A percentile compares a stretch with the other conserved stretches of the same genome.
These are phyloP conservation scores for Isabelozyma heimii DNA, from an alignment of 805 yeast genomes.

Conservation along the genomic window DNA sequence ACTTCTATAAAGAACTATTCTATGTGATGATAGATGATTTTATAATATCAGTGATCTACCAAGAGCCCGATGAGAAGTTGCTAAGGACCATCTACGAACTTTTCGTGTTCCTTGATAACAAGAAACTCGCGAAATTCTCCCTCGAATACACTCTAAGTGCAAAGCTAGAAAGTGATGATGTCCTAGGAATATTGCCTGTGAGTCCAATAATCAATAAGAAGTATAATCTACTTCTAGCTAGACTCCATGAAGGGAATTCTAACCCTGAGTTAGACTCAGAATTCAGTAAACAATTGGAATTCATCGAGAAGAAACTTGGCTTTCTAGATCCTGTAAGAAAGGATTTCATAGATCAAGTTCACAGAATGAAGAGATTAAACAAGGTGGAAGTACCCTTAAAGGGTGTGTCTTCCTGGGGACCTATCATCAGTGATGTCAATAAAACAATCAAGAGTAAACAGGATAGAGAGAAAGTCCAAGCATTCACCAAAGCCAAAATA, in stretches of 20 bases:
- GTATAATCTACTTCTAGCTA: constrained; percentile 24
- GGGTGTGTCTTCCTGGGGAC: constrained; percentile 18
- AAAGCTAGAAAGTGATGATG: constrained; percentile 40
- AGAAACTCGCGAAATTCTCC: constrained; percentile 50
- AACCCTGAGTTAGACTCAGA: constrained; percentile 1
- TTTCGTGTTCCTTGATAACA: constrained; percentile 47
- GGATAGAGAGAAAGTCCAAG: constrained; percentile 33
- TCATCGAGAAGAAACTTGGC: constrained; percentile 11
- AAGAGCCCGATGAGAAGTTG: constrained; percentile 62
- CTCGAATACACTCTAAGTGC: constrained; percentile 58
- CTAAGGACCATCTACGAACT: constrained; percentile 50
- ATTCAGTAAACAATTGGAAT: constrained; percentile 3
- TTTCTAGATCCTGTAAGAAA: constrained; percentile 31
- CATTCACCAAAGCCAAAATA: constrained; percentile 36
- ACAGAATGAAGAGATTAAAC: constrained; percentile 5
- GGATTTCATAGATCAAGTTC: constrained; percentile 25
- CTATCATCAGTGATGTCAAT: constrained; percentile 29
- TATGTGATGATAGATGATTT: constrained; percentile 61
- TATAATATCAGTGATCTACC: constrained; percentile 59
- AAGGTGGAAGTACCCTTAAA: constrained; percentile 4
- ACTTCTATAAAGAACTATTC: constrained; percentile 28
- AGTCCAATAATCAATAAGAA: constrained; percentile 7
- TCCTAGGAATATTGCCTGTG: constrained; percentile 25
- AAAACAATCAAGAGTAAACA: constrained; percentile 27
- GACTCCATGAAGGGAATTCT: constrained; percentile 1